Evolutionary conservation across 768 basidiomycete species (phyloP), one percentile per base, ranked within the genome.

Genomic region (Russula virescens): DNA sequence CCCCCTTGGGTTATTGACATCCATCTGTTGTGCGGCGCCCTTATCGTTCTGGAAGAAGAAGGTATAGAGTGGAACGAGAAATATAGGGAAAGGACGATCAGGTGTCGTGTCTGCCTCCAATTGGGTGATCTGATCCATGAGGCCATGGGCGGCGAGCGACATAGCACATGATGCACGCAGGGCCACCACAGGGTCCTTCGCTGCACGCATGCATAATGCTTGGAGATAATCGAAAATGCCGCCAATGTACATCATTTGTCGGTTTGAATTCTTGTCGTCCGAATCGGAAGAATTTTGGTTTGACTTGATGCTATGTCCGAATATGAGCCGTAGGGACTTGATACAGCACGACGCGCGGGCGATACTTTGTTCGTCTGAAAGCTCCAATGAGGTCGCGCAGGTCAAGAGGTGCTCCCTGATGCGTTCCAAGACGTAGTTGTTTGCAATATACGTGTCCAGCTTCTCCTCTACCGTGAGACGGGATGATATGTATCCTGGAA

Each of bases 401-500:
- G 61, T 62, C 50, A 58, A 38, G 25, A 62, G 38, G n/a, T 62
- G 61, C 34, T 28, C 34, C 55, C 47, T 52, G 50, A 58, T 53
- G 4, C 61, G 61, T 6, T 10, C 19, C 5, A 62, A 51, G 26
- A 58, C 52, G 34, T 40, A 21, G 1, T 38, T 34, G 19, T 42
- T 25, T 16, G 43, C 40, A 7, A 62, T 8, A 38, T 51, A 50
- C 42, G 46, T 18, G 14, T 25, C 34, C 45, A 62, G 28, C 9
- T 28, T 23, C 18, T 34, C 16, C 14, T 14, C 26, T 10, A 53
- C n/a, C 13, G 61, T 58, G 35, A 40, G 50, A 46, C 4, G n/a
- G 9, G 61, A 58, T n/a, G 51, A 34, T 23, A 62, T 53, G 18
- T 62, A 62, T 25, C 61, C 61, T 10, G 55, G 55, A 18, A 62